Conservation (phyloP, 108 stramenopile genomes). For the Skeletonema menzelii region DNA sequence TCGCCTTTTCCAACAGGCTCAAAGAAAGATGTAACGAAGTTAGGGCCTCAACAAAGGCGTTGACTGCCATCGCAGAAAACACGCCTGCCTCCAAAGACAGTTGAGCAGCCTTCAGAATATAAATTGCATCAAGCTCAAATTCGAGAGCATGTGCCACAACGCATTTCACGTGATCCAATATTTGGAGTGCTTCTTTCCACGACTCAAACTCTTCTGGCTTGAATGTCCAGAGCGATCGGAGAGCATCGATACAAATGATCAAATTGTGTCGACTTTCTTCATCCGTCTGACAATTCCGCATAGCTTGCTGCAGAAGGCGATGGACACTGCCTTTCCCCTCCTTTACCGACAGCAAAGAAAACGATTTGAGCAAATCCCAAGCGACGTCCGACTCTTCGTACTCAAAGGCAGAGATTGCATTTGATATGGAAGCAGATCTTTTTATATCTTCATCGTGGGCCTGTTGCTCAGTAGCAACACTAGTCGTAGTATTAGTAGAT, state of each 20-base stretch:
- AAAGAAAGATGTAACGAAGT: slow-evolving; percentile 52
- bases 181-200: slow-evolving; percentile 52
- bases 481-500: not conserved
- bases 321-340: slow-evolving; percentile 67
- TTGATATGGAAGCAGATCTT: slow-evolving; percentile 3
- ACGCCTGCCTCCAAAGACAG: slow-evolving; percentile 61
- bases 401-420: slow-evolving; percentile 36
- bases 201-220: slow-evolving; percentile 38
- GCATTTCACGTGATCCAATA: slow-evolving; percentile 66
- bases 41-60: slow-evolving; percentile 63
- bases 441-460: not conserved
- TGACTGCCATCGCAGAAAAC: slow-evolving; percentile 65
- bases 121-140: slow-evolving; percentile 12
- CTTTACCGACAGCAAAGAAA: slow-evolving; percentile 57
- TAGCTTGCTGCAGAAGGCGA: slow-evolving; percentile 55
- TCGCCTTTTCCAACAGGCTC: slow-evolving; percentile 34
- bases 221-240: slow-evolving; percentile 56
- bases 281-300: slow-evolving; percentile 54
- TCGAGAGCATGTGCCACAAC: slow-evolving; percentile 42
- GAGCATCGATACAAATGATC: slow-evolving; percentile 47
- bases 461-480: not conserved
- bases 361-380: slow-evolving; percentile 71
- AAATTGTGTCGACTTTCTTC: slow-evolving; percentile 23
- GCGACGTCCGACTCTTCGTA: slow-evolving; percentile 63
- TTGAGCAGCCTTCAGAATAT: slow-evolving; percentile 33